Conservation (phyloP, 169 alveolate species). For the Babesia divergens region DNA sequence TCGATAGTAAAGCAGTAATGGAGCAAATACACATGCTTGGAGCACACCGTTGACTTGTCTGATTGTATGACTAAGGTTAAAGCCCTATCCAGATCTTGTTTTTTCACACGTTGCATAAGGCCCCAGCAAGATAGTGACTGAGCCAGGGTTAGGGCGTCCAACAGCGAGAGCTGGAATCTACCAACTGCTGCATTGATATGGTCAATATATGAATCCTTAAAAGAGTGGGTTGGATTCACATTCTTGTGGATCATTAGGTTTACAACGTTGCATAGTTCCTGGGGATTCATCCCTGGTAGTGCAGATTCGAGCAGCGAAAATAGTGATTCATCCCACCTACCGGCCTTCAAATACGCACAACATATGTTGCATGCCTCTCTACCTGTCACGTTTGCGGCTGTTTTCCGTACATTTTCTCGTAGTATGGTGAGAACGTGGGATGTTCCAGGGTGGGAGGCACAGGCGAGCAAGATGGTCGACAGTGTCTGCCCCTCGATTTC, state of each 20-base stretch:
- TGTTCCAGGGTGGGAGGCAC: constrained; percentile 9
- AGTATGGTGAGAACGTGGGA: background rate
- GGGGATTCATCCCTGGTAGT: constrained; percentile 50
- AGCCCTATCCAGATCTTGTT: background rate
- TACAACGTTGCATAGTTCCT: constrained; percentile 53
- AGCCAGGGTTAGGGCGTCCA: constrained; percentile 45
- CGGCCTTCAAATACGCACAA: constrained; percentile 37
- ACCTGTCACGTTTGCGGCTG: constrained; percentile 9
- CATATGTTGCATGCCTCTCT: constrained; percentile 50
- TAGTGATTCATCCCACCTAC: constrained; percentile 9
- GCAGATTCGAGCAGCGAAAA: constrained; percentile 5
- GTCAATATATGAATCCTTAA: constrained; percentile 11
- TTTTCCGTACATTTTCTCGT: background rate
- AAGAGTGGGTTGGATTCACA: background rate
- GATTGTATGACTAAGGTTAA: background rate
- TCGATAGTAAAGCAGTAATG: constrained; percentile 21
- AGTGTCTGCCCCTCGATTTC: constrained; percentile 16
- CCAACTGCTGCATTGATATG: background rate
- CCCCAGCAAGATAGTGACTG: constrained; percentile 43
- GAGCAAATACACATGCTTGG: constrained; percentile 37
- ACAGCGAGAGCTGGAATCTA: background rate
- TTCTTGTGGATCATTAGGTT: constrained; percentile 38
- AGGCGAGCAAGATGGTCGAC: constrained; percentile 40
- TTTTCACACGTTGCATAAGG: background rate
- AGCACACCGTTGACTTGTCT: background rate